Conservation (phyloP, 495 filamentous ascomycete species). For the Penicillium chermesinum region DNA sequence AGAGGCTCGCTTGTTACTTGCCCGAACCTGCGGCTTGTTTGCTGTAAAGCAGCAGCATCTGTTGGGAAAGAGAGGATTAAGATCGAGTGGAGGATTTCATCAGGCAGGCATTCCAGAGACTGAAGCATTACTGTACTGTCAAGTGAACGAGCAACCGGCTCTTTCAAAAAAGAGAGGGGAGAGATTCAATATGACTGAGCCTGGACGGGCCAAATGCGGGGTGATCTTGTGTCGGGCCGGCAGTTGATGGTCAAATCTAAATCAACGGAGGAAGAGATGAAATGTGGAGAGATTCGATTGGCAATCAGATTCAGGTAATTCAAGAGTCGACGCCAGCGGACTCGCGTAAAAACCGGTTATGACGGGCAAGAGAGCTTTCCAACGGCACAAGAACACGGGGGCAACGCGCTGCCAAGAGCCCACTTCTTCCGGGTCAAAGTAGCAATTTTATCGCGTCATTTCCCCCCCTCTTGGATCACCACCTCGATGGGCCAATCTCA, state of each 20-base stretch:
- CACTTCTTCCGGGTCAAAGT: background rate
- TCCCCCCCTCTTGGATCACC: background rate
- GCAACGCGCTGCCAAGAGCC: background rate
- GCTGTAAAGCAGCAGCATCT: slow-evolving; percentile 44
- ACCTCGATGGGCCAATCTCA: slow-evolving; percentile 73
- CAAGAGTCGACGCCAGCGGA: background rate
- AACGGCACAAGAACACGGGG: background rate
- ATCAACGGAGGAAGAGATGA: too few species aligned
- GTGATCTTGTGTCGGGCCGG: background rate
- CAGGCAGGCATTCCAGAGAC: slow-evolving; percentile 52
- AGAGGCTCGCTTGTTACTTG: slow-evolving; percentile 62
- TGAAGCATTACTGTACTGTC: slow-evolving; percentile 31
- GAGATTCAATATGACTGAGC: too few species aligned
- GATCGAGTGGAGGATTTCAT: slow-evolving; percentile 70
- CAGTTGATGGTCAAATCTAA: too few species aligned
- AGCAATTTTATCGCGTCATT: background rate
- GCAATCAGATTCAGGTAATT: background rate
- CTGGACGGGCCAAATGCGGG: background rate
- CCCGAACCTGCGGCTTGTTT: slow-evolving; percentile 59
- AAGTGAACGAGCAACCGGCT: too few species aligned
- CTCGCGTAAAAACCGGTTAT: background rate
- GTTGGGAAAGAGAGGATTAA: slow-evolving; percentile 54
- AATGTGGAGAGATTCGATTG: background rate
- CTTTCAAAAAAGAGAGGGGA: too few species aligned
- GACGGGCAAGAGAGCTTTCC: background rate